phyloP scores from a whole-genome alignment of 2,329 filamentous ascomycete species.

The Penicillium vulpinum region DNA sequence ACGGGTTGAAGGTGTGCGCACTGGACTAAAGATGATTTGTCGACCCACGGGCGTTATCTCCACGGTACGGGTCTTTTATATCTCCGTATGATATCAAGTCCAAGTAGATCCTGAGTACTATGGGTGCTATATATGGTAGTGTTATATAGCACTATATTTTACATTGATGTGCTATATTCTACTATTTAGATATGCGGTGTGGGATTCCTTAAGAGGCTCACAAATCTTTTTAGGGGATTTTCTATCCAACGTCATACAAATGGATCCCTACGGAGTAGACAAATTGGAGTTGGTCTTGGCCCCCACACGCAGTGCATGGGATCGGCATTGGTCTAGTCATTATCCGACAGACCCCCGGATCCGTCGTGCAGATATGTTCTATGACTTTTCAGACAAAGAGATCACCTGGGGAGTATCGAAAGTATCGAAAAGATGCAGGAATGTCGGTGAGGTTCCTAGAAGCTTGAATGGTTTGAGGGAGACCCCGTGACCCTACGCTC shows the following conservation, averaged over 20 bases:
- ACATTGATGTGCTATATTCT: background rate
- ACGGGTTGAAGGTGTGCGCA: slow-evolving; percentile 19
- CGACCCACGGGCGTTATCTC: slow-evolving; percentile 15
- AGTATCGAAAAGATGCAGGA: too few species aligned
- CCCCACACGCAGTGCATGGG: slow-evolving; percentile 1
- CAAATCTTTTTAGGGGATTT: background rate
- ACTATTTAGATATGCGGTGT: slow-evolving; percentile 4
- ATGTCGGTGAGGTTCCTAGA: background rate
- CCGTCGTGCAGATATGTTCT: too few species aligned
- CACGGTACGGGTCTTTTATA: slow-evolving; percentile 12
- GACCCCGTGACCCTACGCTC: background rate
- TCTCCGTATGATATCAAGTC: too few species aligned
- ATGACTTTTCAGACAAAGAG: background rate
- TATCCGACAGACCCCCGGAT: background rate
- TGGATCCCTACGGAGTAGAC: too few species aligned
- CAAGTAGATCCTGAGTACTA: too few species aligned
- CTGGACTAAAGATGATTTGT: slow-evolving; percentile 23
- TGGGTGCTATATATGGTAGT: too few species aligned
- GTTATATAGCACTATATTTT: too few species aligned
- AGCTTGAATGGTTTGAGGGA: background rate
- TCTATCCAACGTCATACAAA: background rate
- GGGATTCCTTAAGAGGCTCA: background rate
- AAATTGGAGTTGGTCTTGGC: background rate
- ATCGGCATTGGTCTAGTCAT: background rate
- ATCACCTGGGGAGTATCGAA: too few species aligned